These are phyloP conservation scores for Bidens hawaiensis DNA, from an alignment of 140 eudicot species.

Conservation along the genomic window DNA sequence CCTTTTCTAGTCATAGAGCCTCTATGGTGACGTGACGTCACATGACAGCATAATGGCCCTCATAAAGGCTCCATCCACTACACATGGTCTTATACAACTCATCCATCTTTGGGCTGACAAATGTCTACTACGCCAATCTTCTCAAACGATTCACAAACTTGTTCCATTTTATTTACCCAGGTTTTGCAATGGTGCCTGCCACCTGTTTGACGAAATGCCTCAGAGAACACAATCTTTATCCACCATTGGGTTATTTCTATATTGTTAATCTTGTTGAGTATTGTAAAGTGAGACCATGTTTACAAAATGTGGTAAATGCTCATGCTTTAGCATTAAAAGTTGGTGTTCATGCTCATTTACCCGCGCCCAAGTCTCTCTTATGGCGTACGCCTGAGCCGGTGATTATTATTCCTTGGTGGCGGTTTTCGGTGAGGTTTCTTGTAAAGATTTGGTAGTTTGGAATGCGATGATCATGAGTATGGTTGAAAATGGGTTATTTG, in stretches of 20 bases:
- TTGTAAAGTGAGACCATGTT: slow-evolving; percentile 22
- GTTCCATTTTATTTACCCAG: not conserved
- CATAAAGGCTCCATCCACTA: too few relatives aligned
- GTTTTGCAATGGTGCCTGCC: slow-evolving; percentile 23
- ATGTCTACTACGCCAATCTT: not conserved
- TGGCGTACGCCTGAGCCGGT: slow-evolving; percentile 44
- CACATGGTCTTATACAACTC: too few relatives aligned
- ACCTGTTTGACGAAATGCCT: slow-evolving; percentile 53
- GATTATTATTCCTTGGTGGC: slow-evolving; percentile 30
- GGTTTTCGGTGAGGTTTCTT: slow-evolving; percentile 40
- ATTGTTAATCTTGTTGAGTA: slow-evolving; percentile 38
- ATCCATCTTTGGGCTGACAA: slow-evolving; percentile 13
- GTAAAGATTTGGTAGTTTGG: slow-evolving; percentile 60
- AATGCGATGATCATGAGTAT: slow-evolving; percentile 54
- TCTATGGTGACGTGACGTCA: too few relatives aligned
- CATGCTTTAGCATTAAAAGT: slow-evolving; percentile 51
- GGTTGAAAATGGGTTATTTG: slow-evolving; percentile 24
- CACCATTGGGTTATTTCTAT: slow-evolving; percentile 16
- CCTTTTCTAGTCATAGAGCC: too few relatives aligned
- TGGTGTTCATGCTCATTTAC: slow-evolving; percentile 52
- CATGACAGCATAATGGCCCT: too few relatives aligned
- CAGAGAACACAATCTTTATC: slow-evolving; percentile 21
- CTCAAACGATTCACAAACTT: not conserved
- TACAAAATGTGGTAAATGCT: slow-evolving; percentile 23
- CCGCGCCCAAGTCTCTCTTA: slow-evolving; percentile 47